Base-by-base conservation (phyloP, 306 rosid genomes). In the Gleditsia sinensis region DNA sequence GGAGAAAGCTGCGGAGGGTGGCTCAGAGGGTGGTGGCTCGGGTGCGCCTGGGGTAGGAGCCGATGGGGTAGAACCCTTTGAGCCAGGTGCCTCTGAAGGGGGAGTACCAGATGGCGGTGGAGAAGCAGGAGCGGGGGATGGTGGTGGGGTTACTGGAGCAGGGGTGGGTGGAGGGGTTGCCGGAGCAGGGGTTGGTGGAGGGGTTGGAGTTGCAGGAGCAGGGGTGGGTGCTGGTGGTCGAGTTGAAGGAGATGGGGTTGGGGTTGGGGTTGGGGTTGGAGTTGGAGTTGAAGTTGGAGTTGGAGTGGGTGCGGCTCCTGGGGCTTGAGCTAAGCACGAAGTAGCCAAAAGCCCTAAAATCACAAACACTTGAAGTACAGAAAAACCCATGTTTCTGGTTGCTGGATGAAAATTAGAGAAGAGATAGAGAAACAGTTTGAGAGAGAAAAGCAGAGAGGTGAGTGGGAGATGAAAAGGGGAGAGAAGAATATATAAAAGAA, bases 301-400 rank as follows among this genome's bases (percentile, higher is more conserved):
- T 24, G 89, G 91, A 17, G 88, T 10, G 9, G 97, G 95, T 37
- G 98, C 75, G 0, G 66, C 59, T 0, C 75, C 45, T 0, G 98
- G 98, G 24, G 96, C 86, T 58, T 94, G 98, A 1, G 97, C 98
- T 32, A 90, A 21, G 80, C 84, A 87, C 0, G 95, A 81, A 4
- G 90, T 65, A 58, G 90, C 97, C 60, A 94, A 74, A 7, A 91
- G 86, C 10, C 85, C 88, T 1, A 90, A 76, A 54, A 94, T 27
- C 40, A 94, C 30, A 11, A 94, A 39, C 56, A 87, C 23, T 66
- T 84, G 83, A 21, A 90, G 12, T 11, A 78, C 73, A 28, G 49
- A 9, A 20, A 55, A 83, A 75, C 81, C 87, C 97, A 89, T 93
- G 30, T 3, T 73, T 60, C 11, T 33, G 3, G 4, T 1, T 5